Evolutionary conservation across 192 early-diverging fungal genomes (phyloP), one percentile per base, ranked within the genome.

Genomic region (Allomyces arbusculus): DNA sequence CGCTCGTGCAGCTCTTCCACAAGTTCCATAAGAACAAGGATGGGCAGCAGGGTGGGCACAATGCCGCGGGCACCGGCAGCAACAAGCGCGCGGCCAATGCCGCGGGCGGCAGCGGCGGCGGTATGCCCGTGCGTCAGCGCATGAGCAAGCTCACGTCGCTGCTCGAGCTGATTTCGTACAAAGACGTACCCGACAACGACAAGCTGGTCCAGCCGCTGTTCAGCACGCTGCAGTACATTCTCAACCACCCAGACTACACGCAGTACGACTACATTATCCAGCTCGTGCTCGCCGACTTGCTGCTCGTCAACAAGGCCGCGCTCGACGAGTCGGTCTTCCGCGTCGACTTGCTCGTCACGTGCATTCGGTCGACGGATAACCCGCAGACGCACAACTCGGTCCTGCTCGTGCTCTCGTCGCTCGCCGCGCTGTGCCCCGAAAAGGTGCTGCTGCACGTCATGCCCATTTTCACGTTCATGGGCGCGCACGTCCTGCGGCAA

Each of bases 381-480:
- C 90, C 95, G 24, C 92, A 96, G 75, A 96, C 94, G 16, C 90
- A 93, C 75, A 95, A 92, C 79, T 82, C 86, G 63, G 78, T 85
- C 44, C 81, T 98, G 43, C 75, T 91, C 24, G 74, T 98, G 64
- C 82, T 98, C 83, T 86, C 91, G 0, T 81, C 89, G 11, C 85
- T 96, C 44, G 92, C 91, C 0, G 77, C 78, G 8, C 70, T 88
- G 62, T 87, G 83, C 69, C 89, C 95, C 4, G 84, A 92, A 44
- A 78, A 77, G 63, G 94, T 98, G 6, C 77, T 98, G 23, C 80
- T 89, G 67, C 89, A 91, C 74, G 88, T 92, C 63, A 95, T 98
- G 87, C 91, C 92, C 23, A 84, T 96, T 24, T 98, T 98, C 70
- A 98, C 91, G 14, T 96, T 96, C 70, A 94, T 98, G 94, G 94